Evolutionary conservation across 1,284 basidiomycete species (phyloP).

Genomic region (Malassezia nana): DNA sequence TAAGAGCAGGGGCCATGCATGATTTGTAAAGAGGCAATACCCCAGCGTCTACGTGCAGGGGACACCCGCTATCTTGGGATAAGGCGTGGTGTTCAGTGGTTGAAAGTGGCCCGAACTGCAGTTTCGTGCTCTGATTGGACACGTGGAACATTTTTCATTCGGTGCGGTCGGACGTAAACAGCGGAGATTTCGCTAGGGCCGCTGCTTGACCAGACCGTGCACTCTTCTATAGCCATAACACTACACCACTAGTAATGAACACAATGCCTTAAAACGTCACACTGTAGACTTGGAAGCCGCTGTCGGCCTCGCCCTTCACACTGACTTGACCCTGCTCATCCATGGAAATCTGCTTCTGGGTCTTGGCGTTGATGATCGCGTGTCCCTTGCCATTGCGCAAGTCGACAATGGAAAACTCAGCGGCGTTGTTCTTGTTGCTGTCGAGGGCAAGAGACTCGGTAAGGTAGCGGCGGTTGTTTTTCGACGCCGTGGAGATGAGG

Average conservation of each 20-base stretch:
- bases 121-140: background rate
- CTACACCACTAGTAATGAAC: too few species aligned
- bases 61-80: too few species aligned
- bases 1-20: background rate
- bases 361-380: background rate
- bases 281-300: constrained; percentile 8
- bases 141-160: background rate
- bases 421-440: constrained; percentile 6
- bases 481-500: constrained; percentile 5
- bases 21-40: constrained; percentile 1
- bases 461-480: constrained; percentile 10
- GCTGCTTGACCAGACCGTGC: too few species aligned
- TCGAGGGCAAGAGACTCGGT: constrained; percentile 1
- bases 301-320: background rate
- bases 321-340: background rate
- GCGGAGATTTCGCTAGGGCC: too few species aligned
- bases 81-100: background rate
- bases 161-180: too few species aligned
- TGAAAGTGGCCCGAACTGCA: background rate
- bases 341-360: constrained; percentile 5
- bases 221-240: too few species aligned
- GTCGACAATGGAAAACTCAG: constrained; percentile 12
- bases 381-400: constrained; percentile 19
- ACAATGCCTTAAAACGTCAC: constrained; percentile 5
- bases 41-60: too few species aligned